These are phyloP conservation scores for Cicer cuneatum DNA, from an alignment of 306 rosid genomes.

Conservation along the genomic window DNA sequence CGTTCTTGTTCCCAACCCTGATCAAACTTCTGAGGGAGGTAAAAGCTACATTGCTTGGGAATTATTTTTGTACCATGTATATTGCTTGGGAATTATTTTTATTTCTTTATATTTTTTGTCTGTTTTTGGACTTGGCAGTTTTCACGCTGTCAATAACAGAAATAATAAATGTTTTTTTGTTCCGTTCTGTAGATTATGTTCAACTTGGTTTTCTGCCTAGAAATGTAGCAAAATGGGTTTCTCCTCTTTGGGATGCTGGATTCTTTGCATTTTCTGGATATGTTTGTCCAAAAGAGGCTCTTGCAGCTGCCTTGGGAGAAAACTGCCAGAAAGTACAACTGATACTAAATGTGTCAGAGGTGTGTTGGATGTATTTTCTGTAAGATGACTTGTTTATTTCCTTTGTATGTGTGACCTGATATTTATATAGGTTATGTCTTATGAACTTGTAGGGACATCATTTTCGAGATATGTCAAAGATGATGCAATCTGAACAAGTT, in stretches of 20 bases:
- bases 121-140: slow-evolving; percentile 22
- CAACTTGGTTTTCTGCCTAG: slow-evolving; percentile 85
- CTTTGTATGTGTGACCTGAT: slow-evolving; percentile 33
- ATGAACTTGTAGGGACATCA: slow-evolving; percentile 60
- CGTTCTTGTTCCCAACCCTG: slow-evolving; percentile 64
- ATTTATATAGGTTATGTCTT: slow-evolving; percentile 24
- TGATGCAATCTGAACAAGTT: slow-evolving; percentile 61
- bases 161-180: slow-evolving; percentile 29
- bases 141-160: slow-evolving; percentile 37
- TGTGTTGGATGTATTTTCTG: slow-evolving; percentile 43
- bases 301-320: slow-evolving; percentile 74
- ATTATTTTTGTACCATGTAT: slow-evolving; percentile 31
- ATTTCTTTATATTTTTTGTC: slow-evolving; percentile 9
- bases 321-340: slow-evolving; percentile 57
- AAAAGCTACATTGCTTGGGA: slow-evolving; percentile 44
- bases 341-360: slow-evolving; percentile 65
- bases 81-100: not conserved
- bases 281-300: slow-evolving; percentile 72
- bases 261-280: slow-evolving; percentile 68
- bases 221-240: slow-evolving; percentile 76
- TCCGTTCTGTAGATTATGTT: slow-evolving; percentile 55
- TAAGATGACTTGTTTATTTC: slow-evolving; percentile 33
- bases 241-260: slow-evolving; percentile 87
- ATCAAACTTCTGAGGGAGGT: slow-evolving; percentile 62
- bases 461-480: slow-evolving; percentile 61